These are phyloP conservation scores for Vinca minor DNA, from an alignment of 257 asterid genomes.

Conservation along the genomic window DNA sequence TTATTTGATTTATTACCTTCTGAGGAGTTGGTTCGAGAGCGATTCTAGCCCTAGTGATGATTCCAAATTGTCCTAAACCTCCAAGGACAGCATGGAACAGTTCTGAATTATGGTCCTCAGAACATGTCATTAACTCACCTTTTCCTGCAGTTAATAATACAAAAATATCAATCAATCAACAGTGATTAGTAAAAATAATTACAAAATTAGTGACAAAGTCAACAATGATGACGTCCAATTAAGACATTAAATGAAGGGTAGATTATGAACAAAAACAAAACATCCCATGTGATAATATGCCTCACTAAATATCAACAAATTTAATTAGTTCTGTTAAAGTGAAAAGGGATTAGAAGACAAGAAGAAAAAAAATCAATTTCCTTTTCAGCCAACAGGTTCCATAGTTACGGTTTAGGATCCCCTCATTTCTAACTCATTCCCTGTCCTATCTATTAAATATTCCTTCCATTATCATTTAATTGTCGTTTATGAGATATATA, in stretches of 20 bases:
- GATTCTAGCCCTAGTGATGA: constrained; percentile 72
- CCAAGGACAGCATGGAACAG: constrained; percentile 69
- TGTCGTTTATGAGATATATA: no score
- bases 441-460: no score
- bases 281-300: constrained; percentile 41
- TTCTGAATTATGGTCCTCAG: constrained; percentile 42
- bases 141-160: constrained; percentile 38
- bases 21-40: constrained; percentile 72
- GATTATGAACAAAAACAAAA: constrained; percentile 20
- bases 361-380: background rate
- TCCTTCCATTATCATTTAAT: no score
- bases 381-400: background rate
- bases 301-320: constrained; percentile 14
- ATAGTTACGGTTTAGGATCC: no score
- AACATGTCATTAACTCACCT: constrained; percentile 63
- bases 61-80: constrained; percentile 80
- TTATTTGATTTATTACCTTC: constrained; percentile 29
- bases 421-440: no score
- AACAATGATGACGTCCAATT: constrained; percentile 15
- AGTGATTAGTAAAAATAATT: background rate
- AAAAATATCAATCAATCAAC: constrained; percentile 1
- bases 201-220: background rate
- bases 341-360: background rate
- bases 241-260: constrained; percentile 13
- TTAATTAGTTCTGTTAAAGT: background rate